These are phyloP conservation scores for Curvularia eragrostidis DNA, from an alignment of 2,329 filamentous ascomycete species.

Conservation along the genomic window DNA sequence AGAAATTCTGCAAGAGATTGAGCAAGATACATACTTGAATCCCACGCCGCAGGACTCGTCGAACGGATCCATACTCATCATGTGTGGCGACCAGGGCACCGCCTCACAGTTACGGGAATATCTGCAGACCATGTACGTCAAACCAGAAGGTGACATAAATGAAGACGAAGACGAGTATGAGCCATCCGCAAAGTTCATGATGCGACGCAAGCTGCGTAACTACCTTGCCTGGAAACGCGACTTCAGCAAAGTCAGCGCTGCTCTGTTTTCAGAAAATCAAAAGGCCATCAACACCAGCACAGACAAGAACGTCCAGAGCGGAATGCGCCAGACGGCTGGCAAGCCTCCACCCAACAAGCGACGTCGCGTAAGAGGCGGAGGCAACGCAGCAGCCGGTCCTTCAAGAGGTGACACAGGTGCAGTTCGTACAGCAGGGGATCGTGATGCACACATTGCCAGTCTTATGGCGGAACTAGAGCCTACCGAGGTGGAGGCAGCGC, in stretches of 20 bases:
- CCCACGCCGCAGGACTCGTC: conserved; percentile 78
- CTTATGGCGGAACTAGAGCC: conserved; percentile 83
- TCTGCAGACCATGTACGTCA: conserved; percentile 86
- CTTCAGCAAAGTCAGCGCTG: conserved; percentile 82
- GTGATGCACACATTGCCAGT: conserved; percentile 79
- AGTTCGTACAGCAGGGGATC: conserved; percentile 78
- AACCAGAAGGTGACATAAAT: conserved; percentile 55
- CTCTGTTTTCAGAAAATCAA: conserved; percentile 80
- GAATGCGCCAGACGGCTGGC: conserved; percentile 56
- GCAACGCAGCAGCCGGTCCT: conserved; percentile 62
- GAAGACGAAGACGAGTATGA: conserved; percentile 61
- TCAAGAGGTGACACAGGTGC: conserved; percentile 75
- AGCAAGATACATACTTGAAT: conserved; percentile 86
- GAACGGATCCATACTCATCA: conserved; percentile 90
- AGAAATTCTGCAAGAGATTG: conserved; percentile 93
- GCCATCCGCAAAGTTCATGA: conserved; percentile 83
- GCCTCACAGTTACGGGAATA: conserved; percentile 91
- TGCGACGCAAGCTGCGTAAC: conserved; percentile 83
- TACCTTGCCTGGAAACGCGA: conserved; percentile 92
- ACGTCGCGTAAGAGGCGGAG: conserved; percentile 81
- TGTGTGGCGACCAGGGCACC: conserved; percentile 88
- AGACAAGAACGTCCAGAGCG: conserved; percentile 60
- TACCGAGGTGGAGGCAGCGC: conserved; percentile 75
- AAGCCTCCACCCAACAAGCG: conserved; percentile 84
- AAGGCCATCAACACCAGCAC: conserved; percentile 73